Percentiles rank a stretch among this genome's conserved stretches.
These are phyloP conservation scores for Cyclotella kingstonii DNA, from an alignment of 108 stramenopile species.

Conservation along the genomic window DNA sequence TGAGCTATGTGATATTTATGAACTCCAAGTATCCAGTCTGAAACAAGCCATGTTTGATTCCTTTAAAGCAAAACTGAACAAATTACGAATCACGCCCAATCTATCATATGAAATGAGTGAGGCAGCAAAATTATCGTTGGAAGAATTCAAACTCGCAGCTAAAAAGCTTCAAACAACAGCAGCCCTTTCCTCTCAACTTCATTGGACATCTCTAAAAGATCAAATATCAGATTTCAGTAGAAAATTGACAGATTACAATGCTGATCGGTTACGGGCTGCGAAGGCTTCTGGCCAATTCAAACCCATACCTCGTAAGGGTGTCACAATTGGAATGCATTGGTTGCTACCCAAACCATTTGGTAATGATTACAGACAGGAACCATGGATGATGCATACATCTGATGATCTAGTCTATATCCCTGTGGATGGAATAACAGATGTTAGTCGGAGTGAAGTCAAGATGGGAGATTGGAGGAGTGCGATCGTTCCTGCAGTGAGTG, in stretches of 20 bases:
- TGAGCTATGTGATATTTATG: slow-evolving; percentile 59
- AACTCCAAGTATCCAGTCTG: slow-evolving; percentile 57
- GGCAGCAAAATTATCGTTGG: slow-evolving; percentile 46
- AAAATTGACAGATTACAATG: slow-evolving; percentile 57
- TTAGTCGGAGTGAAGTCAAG: slow-evolving; percentile 52
- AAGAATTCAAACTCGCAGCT: slow-evolving; percentile 53
- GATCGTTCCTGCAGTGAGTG: slow-evolving; percentile 74
- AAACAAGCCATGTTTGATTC: slow-evolving; percentile 57
- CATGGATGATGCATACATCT: slow-evolving; percentile 70
- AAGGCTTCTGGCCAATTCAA: slow-evolving; percentile 74
- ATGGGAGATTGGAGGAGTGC: slow-evolving; percentile 80
- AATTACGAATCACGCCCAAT: slow-evolving; percentile 68
- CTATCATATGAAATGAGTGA: slow-evolving; percentile 69
- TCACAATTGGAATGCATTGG: slow-evolving; percentile 90
- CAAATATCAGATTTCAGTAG: slow-evolving; percentile 36
- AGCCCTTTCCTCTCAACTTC: slow-evolving; percentile 11
- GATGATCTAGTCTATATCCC: slow-evolving; percentile 80
- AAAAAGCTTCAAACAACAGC: slow-evolving; percentile 43
- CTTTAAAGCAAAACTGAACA: slow-evolving; percentile 62
- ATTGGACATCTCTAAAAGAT: slow-evolving; percentile 47
- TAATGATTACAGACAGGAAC: slow-evolving; percentile 83
- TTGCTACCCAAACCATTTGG: slow-evolving; percentile 92
- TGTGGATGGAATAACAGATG: slow-evolving; percentile 70
- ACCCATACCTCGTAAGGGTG: slow-evolving; percentile 83
- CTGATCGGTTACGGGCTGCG: slow-evolving; percentile 70